Evolutionary conservation across 176 grass and related monocot species (phyloP), one percentile per base, ranked within the genome.

Genomic region (Panicum miliaceum): DNA sequence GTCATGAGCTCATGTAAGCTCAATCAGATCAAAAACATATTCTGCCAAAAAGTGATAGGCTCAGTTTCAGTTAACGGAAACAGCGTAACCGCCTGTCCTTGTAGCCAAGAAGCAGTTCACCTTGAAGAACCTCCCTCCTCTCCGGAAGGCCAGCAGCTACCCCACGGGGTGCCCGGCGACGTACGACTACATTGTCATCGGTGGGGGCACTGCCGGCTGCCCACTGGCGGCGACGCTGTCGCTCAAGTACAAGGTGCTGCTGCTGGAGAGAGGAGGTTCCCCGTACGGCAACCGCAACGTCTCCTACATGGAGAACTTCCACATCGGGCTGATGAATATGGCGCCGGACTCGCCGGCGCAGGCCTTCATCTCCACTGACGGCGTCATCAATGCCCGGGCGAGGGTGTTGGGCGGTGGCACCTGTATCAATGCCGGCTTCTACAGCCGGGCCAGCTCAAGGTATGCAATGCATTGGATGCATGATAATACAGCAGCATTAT

Each of bases 401-500:
- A 82, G 91, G 70, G 94, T 97, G 11, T 64, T 97, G 84, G 94
- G 94, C 11, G 94, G 94, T 0, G 94, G 94, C 4, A 93, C 91
- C 71, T 94, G 91, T 69, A 94, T 97, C 74, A 97, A 97, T 78
- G 94, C 94, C 4, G 94, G 94, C 82, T 97, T 97, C 94, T 97
- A 94, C 84, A 90, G 86, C 78, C 76, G 94, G 23, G 94, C 94
- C 65, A 97, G 91, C 84, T 74, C 78, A 72, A 94, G 91, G 94
- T 97, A 86, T 18, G 56, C 8, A 36, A 73, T 76, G 68, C 48
- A 8, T 64, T 61, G 16, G 72, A 64, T 46, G 15, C 46, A 19
- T 54, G 47, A 27, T 71, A 63, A 63, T 14, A 1, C 36, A 12
- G 4, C 22, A 66, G 3, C 26, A 43, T 29, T 41, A 43, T 40